phyloP scores from a whole-genome alignment of 495 filamentous ascomycete genomes.

The Thozetella sp. region DNA sequence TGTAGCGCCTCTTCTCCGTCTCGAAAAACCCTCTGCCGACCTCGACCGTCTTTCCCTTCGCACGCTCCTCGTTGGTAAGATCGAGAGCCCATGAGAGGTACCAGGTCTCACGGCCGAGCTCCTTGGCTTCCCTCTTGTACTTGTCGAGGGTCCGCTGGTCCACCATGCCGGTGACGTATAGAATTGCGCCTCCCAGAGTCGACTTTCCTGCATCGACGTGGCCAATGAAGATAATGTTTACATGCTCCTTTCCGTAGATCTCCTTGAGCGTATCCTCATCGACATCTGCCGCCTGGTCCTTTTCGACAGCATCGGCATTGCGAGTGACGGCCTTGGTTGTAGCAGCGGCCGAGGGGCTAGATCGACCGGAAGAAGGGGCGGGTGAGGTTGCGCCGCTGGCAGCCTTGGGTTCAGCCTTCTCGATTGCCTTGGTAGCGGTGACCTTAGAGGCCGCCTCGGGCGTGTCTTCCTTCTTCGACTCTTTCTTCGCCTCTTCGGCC shows the following conservation, averaged over 20 bases:
- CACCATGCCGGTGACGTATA: constrained; percentile 96
- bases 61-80: constrained; percentile 91
- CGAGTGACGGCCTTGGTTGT: constrained; percentile 58
- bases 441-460: constrained; percentile 62
- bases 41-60: constrained; percentile 98
- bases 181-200: constrained; percentile 88
- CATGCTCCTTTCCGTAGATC: constrained; percentile 97
- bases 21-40: constrained; percentile 97
- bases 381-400: constrained; percentile 75
- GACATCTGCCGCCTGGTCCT: constrained; percentile 86
- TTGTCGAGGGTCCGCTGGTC: constrained; percentile 98
- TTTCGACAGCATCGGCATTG: constrained; percentile 80
- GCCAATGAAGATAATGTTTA: constrained; percentile 98
- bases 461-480: constrained; percentile 37
- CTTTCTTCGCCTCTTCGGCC: constrained; percentile 50
- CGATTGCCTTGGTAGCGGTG: constrained; percentile 68
- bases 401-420: constrained; percentile 80
- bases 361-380: constrained; percentile 75
- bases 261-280: constrained; percentile 91
- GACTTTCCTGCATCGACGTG: constrained; percentile 98
- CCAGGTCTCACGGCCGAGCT: constrained; percentile 95
- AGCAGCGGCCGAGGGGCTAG: constrained; percentile 62
- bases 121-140: constrained; percentile 95
- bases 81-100: constrained; percentile 98
- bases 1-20: constrained; percentile 85